phyloP scores from a whole-genome alignment of 2,329 filamentous ascomycete genomes.

The Ophiostoma ulmi region DNA sequence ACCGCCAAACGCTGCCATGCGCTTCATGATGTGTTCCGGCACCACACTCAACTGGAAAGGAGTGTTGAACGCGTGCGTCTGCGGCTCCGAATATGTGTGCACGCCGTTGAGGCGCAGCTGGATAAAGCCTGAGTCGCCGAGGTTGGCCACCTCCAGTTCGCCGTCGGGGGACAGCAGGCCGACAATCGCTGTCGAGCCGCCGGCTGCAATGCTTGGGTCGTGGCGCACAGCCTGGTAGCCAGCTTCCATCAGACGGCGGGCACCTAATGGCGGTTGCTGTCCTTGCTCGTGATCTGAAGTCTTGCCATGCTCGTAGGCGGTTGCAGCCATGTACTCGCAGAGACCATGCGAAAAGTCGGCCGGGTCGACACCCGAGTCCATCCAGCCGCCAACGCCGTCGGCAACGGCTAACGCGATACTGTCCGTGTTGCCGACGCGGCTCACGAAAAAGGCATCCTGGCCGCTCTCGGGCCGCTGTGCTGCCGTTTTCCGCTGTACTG shows the following conservation, averaged over 20 bases:
- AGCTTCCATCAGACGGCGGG: constrained; percentile 68
- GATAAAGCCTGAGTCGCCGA: constrained; percentile 92
- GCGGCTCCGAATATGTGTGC: constrained; percentile 73
- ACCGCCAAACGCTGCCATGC: constrained; percentile 79
- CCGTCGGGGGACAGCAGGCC: constrained; percentile 70
- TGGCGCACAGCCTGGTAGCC: constrained; percentile 78
- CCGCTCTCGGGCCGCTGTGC: constrained; percentile 66
- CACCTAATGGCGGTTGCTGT: constrained; percentile 44
- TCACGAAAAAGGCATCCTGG: constrained; percentile 94
- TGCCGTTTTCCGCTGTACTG: constrained; percentile 40
- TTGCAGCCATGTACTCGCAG: constrained; percentile 85
- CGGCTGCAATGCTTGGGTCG: constrained; percentile 69
- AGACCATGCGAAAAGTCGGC: constrained; percentile 92
- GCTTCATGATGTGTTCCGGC: constrained; percentile 70
- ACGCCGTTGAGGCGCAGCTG: constrained; percentile 82
- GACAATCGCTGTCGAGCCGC: constrained; percentile 90
- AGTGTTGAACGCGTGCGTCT: constrained; percentile 97
- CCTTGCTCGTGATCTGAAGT: constrained; percentile 25
- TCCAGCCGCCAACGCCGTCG: constrained; percentile 94
- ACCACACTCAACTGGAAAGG: constrained; percentile 91
- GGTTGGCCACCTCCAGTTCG: constrained; percentile 78
- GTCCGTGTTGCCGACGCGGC: constrained; percentile 65
- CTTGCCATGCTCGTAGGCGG: constrained; percentile 55
- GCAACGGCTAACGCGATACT: constrained; percentile 81
- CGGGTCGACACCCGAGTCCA: constrained; percentile 85